Evolutionary conservation across 1,139 yeast species (phyloP), one percentile per base, ranked within the genome.

Genomic region (Blastobotrys indianensis): DNA sequence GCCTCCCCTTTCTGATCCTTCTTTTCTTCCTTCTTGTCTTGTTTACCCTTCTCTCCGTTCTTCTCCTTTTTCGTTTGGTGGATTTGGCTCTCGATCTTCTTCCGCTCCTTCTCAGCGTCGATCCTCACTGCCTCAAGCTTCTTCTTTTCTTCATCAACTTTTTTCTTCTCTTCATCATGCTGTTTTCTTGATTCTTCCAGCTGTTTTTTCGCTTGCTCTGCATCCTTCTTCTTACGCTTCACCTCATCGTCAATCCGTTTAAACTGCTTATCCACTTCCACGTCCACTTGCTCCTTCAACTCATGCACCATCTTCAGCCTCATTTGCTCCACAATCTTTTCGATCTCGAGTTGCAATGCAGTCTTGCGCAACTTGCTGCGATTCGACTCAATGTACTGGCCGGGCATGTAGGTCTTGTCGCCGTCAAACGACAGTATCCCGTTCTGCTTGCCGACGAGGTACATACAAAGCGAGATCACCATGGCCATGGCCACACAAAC

Each of bases 181-280:
- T 32, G 17, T 16, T 32, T 32, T 15, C 12, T 16, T 2, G 16
- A 2, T 5, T 13, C 17, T 2, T 32, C 12, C 25, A 11, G 23
- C 39, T 10, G 11, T 6, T 36, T 36, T 15, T 36, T 25, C 17
- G 12, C 30, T 7, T 36, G 13, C 30, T 20, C 37, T 3, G 23
- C 23, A 4, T 15, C 13, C 37, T 34, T 16, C 17, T 12, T 20
- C 25, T 15, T 12, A 9, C 17, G 23, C 7, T 34, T 25, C 25
- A 9, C 7, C 9, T 15, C 25, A 4, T 13, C 5, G 15, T 8
- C 28, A 10, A 23, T 17, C 28, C 31, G 11, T 12, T 15, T 20
- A 10, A 30, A 8, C 36, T 28, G 23, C 20, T 30, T 28, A n/a
- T 45, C 36, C 25, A 41, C 36, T 13, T 34, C 15, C 32, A 30